Conservation (phyloP, 1,284 basidiomycete species). For the Boletus austroedulis region DNA sequence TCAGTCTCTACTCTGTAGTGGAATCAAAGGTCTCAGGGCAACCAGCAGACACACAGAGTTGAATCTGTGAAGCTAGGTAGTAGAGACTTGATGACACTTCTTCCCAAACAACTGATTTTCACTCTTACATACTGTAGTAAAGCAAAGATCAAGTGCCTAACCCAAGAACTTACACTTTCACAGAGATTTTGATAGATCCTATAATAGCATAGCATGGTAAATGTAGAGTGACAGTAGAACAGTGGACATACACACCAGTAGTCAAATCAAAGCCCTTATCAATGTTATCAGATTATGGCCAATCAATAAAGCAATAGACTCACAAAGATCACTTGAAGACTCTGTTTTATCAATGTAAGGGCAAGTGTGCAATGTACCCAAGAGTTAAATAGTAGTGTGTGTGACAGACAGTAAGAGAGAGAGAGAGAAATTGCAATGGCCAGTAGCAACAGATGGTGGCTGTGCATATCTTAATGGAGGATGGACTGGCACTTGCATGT, state of each 20-base stretch:
- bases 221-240: not conserved
- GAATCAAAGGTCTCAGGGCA: not conserved
- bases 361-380: too few relatives aligned
- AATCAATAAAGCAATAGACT: not conserved
- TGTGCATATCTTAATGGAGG: too few relatives aligned
- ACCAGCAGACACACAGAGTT: constrained; percentile 14
- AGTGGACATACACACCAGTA: not conserved
- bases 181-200: not conserved
- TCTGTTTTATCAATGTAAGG: not conserved
- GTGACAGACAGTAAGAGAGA: too few relatives aligned
- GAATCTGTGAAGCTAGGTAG: constrained; percentile 15
- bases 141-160: constrained; percentile 2
- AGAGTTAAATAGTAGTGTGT: too few relatives aligned
- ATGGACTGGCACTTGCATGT: too few relatives aligned
- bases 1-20: constrained; percentile 4
- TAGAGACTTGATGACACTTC: constrained; percentile 10
- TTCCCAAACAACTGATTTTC: not conserved
- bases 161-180: not conserved
- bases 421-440: too few relatives aligned
- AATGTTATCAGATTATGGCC: not conserved
- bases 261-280: not conserved
- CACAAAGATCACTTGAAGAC: not conserved
- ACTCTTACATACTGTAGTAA: not conserved
- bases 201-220: not conserved
- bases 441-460: too few relatives aligned